phyloP scores from a whole-genome alignment of 1,284 basidiomycete genomes.

The Leccinum angustisporum region DNA sequence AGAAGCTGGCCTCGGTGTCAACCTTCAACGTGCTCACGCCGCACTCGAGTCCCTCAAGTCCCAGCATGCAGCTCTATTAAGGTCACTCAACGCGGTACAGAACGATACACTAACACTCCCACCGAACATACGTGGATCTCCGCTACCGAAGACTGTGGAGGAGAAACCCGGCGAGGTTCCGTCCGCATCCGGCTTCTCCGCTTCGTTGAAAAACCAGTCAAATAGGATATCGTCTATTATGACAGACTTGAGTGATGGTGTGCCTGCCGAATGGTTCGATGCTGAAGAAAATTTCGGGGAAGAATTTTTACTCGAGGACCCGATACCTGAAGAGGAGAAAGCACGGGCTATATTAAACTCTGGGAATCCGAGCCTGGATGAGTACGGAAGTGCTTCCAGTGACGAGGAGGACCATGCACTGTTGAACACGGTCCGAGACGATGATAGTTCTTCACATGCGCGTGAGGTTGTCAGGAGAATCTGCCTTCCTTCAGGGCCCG shows the following conservation, averaged over 20 bases:
- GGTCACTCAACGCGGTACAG: slow-evolving; percentile 42
- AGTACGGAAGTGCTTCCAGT: slow-evolving; percentile 41
- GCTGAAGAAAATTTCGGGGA: slow-evolving; percentile 61
- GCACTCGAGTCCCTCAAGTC: slow-evolving; percentile 55
- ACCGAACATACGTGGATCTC: slow-evolving; percentile 38
- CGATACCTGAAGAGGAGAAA: slow-evolving; percentile 45
- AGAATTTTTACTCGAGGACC: slow-evolving; percentile 64
- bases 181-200: slow-evolving; percentile 31
- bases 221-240: slow-evolving; percentile 50
- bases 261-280: slow-evolving; percentile 69
- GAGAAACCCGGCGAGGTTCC: slow-evolving; percentile 42
- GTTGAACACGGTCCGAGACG: slow-evolving; percentile 10
- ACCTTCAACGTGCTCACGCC: slow-evolving; percentile 42
- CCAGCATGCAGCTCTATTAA: slow-evolving; percentile 55
- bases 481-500: slow-evolving; percentile 61
- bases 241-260: slow-evolving; percentile 57
- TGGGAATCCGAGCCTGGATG: slow-evolving; percentile 43
- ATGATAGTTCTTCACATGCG: slow-evolving; percentile 19
- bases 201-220: slow-evolving; percentile 38
- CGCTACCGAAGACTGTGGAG: slow-evolving; percentile 49
- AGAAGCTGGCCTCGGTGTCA: slow-evolving; percentile 15
- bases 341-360: slow-evolving; percentile 40
- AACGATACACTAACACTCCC: slow-evolving; percentile 36
- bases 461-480: slow-evolving; percentile 54
- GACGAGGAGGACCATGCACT: slow-evolving; percentile 36